Conservation (phyloP, 2,329 filamentous ascomycete genomes). For the Paramyrothecium roridum region DNA sequence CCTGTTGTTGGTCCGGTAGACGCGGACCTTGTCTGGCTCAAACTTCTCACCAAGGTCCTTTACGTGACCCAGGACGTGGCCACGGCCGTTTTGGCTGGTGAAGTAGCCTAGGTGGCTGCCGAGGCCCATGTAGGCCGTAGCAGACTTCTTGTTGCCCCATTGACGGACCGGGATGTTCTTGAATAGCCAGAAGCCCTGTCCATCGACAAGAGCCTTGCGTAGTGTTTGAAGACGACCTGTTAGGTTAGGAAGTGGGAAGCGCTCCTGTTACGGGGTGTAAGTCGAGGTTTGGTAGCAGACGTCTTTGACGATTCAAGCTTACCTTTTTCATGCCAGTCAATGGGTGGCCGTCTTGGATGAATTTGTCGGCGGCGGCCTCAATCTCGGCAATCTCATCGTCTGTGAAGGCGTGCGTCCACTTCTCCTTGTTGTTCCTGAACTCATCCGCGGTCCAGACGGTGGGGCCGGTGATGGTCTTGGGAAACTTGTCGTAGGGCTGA, state of each 20-base stretch:
- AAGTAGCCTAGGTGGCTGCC: conserved; percentile 82
- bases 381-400: conserved; percentile 65
- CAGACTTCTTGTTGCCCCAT: conserved; percentile 77
- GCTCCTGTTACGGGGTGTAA: conserved; percentile 14
- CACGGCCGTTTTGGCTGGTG: conserved; percentile 76
- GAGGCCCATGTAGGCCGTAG: conserved; percentile 81
- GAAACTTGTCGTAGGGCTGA: conserved; percentile 67
- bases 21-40: conserved; percentile 79
- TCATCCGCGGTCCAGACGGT: conserved; percentile 71
- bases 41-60: conserved; percentile 81
- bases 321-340: conserved; percentile 60
- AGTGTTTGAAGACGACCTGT: conserved; percentile 24
- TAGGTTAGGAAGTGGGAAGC: conserved; percentile 34
- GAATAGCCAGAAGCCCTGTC: conserved; percentile 87
- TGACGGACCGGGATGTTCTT: conserved; percentile 72
- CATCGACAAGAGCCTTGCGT: conserved; percentile 55
- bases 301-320: conserved; percentile 1
- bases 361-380: conserved; percentile 62
- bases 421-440: conserved; percentile 59
- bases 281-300: not conserved
- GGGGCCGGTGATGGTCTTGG: conserved; percentile 65
- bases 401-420: conserved; percentile 71
- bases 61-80: conserved; percentile 82
- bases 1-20: conserved; percentile 64
- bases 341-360: conserved; percentile 61